These are phyloP conservation scores for Punica granatum DNA, from an alignment of 345 rosid species.

Conservation along the genomic window DNA sequence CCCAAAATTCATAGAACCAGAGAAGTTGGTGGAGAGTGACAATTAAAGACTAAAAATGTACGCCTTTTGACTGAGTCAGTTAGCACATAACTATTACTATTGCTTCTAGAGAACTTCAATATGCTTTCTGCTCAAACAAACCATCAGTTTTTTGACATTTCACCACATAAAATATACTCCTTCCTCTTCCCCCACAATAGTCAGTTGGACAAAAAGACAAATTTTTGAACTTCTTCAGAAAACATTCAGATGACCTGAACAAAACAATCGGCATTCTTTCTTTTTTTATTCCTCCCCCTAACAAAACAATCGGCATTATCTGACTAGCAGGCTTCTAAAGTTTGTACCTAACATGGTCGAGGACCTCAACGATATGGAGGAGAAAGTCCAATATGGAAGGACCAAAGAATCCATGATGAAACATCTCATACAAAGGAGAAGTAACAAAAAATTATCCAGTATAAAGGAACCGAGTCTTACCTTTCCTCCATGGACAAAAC, in stretches of 20 bases:
- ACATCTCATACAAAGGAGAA: not conserved
- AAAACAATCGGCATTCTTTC: too few species aligned
- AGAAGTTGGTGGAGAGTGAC: not conserved
- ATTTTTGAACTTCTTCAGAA: not conserved
- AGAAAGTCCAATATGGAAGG: not conserved
- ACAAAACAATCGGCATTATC: not conserved
- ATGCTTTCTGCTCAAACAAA: not conserved
- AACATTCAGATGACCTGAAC: not conserved
- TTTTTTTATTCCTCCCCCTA: not conserved
- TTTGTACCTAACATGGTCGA: not conserved
- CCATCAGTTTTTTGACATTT: not conserved
- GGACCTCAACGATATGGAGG: not conserved
- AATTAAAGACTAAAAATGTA: not conserved
- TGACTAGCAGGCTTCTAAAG: not conserved
- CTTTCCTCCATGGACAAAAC: constrained; percentile 85
- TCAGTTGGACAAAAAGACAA: not conserved
- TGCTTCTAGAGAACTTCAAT: not conserved
- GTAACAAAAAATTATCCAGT: not conserved
- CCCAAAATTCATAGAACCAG: not conserved
- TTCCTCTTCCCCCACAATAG: too few species aligned
- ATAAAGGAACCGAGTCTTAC: constrained; percentile 21
- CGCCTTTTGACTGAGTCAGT: not conserved
- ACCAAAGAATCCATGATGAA: not conserved
- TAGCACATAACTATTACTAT: not conserved
- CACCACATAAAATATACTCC: not conserved